Evolutionary conservation across 2,329 filamentous ascomycete species (phyloP).

Genomic region (Pseudogymnoascus sp.): DNA sequence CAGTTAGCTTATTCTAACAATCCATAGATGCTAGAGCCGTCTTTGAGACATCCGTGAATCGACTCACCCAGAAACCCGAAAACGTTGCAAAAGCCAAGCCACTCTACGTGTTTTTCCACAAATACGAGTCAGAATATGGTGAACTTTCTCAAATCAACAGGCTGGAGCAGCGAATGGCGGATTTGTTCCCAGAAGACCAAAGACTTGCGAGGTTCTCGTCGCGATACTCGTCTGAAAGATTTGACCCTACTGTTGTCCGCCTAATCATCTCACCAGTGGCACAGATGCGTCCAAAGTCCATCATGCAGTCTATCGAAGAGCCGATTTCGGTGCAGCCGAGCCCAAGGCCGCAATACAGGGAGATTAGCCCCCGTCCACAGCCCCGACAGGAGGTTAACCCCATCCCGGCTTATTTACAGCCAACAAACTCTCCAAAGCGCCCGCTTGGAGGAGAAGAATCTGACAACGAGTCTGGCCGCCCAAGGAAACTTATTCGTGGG

Average conservation of each 20-base stretch:
- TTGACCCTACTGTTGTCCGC: slow-evolving; percentile 75
- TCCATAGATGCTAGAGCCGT: slow-evolving; percentile 79
- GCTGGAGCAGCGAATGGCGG: slow-evolving; percentile 85
- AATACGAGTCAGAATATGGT: slow-evolving; percentile 90
- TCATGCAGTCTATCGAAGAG: slow-evolving; percentile 50
- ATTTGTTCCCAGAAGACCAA: slow-evolving; percentile 86
- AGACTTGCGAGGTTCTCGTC: slow-evolving; percentile 67
- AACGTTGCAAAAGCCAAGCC: slow-evolving; percentile 69
- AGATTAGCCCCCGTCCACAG: slow-evolving; percentile 27
- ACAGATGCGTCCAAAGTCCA: slow-evolving; percentile 64
- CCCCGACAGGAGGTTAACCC: slow-evolving; percentile 28
- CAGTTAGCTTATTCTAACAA: slow-evolving; percentile 17
- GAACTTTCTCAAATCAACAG: slow-evolving; percentile 87
- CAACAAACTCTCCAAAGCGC: slow-evolving; percentile 33
- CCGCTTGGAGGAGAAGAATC: slow-evolving; percentile 53
- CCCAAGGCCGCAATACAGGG: slow-evolving; percentile 28
- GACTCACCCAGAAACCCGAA: slow-evolving; percentile 70
- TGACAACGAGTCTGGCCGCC: slow-evolving; percentile 64
- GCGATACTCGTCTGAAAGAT: slow-evolving; percentile 66
- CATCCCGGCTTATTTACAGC: slow-evolving; percentile 25
- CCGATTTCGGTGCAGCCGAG: slow-evolving; percentile 40
- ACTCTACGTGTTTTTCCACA: slow-evolving; percentile 86
- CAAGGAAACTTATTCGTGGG: slow-evolving; percentile 81
- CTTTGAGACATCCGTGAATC: slow-evolving; percentile 88
- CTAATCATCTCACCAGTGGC: slow-evolving; percentile 75